Evolutionary conservation across 441 rosid species (phyloP), one percentile per base, ranked within the genome.

Genomic region (Flueggea neowawraea): DNA sequence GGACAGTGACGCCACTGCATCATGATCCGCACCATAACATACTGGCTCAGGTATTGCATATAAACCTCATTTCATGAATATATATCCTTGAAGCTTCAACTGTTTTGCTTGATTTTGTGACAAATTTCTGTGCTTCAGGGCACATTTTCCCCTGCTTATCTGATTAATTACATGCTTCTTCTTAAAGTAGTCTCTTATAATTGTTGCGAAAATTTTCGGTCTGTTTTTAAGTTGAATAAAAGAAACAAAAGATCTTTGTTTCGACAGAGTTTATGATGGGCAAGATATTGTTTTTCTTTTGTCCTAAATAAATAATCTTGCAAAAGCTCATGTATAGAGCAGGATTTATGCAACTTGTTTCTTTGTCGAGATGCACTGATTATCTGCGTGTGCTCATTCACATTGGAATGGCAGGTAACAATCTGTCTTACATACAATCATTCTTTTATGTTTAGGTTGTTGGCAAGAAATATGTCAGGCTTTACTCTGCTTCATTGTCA

Each of bases 1-100:
- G 96, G 50, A 94, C 97, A 2, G 93, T 94, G 60, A 94, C 98
- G 43, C 98, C 98, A 6, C 67, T 94, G 80, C 98, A 94, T 71
- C 97, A 90, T 77, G 98, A 94, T 72, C 98, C 98, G 16, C 98
- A 94, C 81, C 98, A 94, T 75, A 94, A 94, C 71, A 76, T 94
- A 63, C 86, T 94, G 65, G 91, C 96, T 44, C 98, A 94, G 97
- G 98, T 90, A 75, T 39, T 53, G 16, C 16, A 31, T 12, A 31
- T 41, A 7, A 36, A 36, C 41, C 6, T 17, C 11, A 15, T 48
- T 63, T 28, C 44, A 3, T 48, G 43, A 44, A 22, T 57, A 41
- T 10, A 57, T 36, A 10, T 57, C 6, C 14, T 57, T 33, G 8
- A 2, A 41, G 16, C 16, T 57, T 12, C 16, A 33, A 15, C 32